Conservation (phyloP, 768 basidiomycete genomes). For the Mycena venus region DNA sequence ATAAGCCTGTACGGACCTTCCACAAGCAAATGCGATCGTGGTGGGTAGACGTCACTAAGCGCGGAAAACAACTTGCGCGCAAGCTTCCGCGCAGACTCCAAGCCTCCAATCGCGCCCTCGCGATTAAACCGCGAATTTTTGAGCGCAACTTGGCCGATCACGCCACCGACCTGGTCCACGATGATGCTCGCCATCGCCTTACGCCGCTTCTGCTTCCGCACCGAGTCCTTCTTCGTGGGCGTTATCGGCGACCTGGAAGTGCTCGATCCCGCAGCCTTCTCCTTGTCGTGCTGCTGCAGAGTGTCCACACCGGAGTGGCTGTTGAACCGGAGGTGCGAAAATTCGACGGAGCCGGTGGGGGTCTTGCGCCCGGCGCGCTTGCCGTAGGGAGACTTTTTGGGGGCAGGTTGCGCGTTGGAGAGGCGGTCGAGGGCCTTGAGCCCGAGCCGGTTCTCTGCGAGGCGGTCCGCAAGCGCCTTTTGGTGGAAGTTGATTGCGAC, state of each 20-base stretch:
- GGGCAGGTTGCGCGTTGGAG: conserved; percentile 71
- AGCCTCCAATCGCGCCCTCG: conserved; percentile 64
- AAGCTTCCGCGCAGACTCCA: conserved; percentile 75
- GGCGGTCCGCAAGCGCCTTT: conserved; percentile 80
- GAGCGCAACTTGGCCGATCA: conserved; percentile 78
- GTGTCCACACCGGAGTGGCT: neutral
- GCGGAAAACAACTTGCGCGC: conserved; percentile 78
- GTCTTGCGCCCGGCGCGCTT: conserved; percentile 62
- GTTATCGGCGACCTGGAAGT: conserved; percentile 28
- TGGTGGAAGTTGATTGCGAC: conserved; percentile 88
- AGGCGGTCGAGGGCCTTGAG: conserved; percentile 79
- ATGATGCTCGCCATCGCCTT: conserved; percentile 75
- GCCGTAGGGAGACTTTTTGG: conserved; percentile 54
- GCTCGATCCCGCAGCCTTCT: neutral
- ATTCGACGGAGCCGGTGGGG: conserved; percentile 49
- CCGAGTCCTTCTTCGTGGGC: conserved; percentile 41
- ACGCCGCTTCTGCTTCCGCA: conserved; percentile 56
- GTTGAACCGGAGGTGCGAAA: conserved; percentile 45
- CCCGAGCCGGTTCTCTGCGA: conserved; percentile 78
- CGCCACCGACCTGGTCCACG: conserved; percentile 78
- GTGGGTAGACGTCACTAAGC: conserved; percentile 71
- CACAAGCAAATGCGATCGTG: conserved; percentile 72
- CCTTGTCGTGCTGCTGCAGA: neutral
- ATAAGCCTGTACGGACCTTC: conserved; percentile 61
- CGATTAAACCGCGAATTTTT: conserved; percentile 75